Evolutionary conservation across 768 basidiomycete genomes (phyloP), one percentile per base, ranked within the genome.

Genomic region (Tulasnella sp.): DNA sequence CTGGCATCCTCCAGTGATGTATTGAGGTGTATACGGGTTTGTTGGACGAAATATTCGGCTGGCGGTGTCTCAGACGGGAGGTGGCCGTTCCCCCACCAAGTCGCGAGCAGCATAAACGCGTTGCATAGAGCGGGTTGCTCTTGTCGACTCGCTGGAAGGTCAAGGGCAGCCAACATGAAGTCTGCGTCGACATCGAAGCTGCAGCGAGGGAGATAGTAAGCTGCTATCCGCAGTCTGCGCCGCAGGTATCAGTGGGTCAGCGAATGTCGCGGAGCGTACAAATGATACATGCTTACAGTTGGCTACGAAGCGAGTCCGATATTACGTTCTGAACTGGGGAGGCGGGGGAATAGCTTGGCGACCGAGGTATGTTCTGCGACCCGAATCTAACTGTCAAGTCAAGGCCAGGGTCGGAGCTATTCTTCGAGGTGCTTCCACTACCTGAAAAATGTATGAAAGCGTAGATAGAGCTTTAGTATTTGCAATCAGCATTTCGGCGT

Each of bases 41-140:
- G 48, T 9, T 51, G 47, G 13, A 59, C 47, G n/a, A 59, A 59
- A 9, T 59, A 51, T 9, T 59, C 58, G n/a, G 29, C 17, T 3
- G 58, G 38, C n/a, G 58, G 58, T 13, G 45, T 34, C 10, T 51
- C 58, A n/a, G 58, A 47, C 21, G 58, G 58, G n/a, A 59, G 30
- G 9, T 38, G 55, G 19, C 34, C 24, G 21, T 49, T 19, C n/a
- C 45, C 47, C 13, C 34, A 59, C 32, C 32, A 59, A 5, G 58
- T 50, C 15, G 32, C 58, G 13, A 59, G 26, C 11, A 59, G 50
- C 58, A 59, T 59, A 26, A 59, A 38, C 15, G 58, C 58, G 34
- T 49, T 59, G 26, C 34, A 38, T 30, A 59, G 24, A 1, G 58
- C 4, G 5, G 58, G 47, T 21, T 59, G 58, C 5, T 44, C 47